These are phyloP conservation scores for Penicillium psychrofluorescens DNA, from an alignment of 495 filamentous ascomycete genomes.

Conservation along the genomic window DNA sequence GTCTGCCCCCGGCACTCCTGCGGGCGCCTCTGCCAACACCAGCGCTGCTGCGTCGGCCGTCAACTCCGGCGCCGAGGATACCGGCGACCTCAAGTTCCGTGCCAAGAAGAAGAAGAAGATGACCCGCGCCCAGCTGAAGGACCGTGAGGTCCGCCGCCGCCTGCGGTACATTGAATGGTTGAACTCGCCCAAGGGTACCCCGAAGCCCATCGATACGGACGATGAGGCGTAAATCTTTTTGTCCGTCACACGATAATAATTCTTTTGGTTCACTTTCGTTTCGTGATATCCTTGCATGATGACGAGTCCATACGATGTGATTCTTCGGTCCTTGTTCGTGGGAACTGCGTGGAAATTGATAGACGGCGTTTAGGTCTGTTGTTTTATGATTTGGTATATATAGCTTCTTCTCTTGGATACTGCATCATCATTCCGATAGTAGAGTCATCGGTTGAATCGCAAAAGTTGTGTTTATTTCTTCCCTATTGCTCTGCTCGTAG, in stretches of 20 bases:
- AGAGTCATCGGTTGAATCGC: too few relatives aligned
- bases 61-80: slow-evolving; percentile 79
- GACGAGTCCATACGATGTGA: too few relatives aligned
- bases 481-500: neutral
- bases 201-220: slow-evolving; percentile 69
- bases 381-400: neutral
- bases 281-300: too few relatives aligned
- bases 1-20: slow-evolving; percentile 41
- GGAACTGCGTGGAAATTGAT: neutral
- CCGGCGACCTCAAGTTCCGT: slow-evolving; percentile 79
- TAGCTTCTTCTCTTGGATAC: neutral
- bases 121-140: slow-evolving; percentile 92
- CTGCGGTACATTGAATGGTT: slow-evolving; percentile 91
- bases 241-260: too few relatives aligned
- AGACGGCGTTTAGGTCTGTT: neutral
- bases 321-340: neutral
- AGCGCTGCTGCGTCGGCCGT: slow-evolving; percentile 64
- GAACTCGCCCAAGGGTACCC: slow-evolving; percentile 63
- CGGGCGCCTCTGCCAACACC: slow-evolving; percentile 45
- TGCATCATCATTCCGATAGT: neutral
- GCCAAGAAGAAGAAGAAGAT: slow-evolving; percentile 98
- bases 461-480: neutral
- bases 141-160: slow-evolving; percentile 77
- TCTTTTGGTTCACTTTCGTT: too few relatives aligned
- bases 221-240: slow-evolving; percentile 51